Evolutionary conservation across 2,329 filamentous ascomycete species (phyloP), one percentile per base, ranked within the genome.

Genomic region (Paecilomyces formosus): DNA sequence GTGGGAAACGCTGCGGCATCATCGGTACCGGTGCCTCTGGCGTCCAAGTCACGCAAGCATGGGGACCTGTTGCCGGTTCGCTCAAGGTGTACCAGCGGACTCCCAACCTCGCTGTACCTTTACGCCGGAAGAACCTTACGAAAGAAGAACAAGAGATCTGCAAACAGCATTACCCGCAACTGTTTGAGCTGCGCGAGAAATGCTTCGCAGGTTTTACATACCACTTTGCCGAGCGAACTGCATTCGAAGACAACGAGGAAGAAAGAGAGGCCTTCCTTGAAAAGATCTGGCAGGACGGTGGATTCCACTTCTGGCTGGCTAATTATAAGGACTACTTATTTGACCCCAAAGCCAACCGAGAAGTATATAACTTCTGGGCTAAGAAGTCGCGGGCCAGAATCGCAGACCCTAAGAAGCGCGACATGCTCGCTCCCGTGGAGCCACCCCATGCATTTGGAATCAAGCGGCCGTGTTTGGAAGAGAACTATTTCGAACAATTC

Each of bases 11-110:
- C 18, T 80, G 83, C 55, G 85, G 81, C 15, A 79, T 88, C 58
- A 82, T 88, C 33, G 86, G 86, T 12, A 88, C 85, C 0, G 86
- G 86, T 1, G 82, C 85, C 0, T 84, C 84, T 0, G 86, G 85
- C 0, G 81, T 88, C 1, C 86, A 88, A 63, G 81, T 87, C 51
- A 79, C 81, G 1, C 85, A 88, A 63, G 83, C 83, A 56, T 82
- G 81, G 70, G 82, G 79, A 1, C 81, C 81, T 2, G 67, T 77
- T 12, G 83, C 80, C 0, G 78, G 75, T 5, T 71, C 80, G 1
- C 62, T 89, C 24, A 79, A 73, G 2, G 68, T 73, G 0, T 74
- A 88, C 69, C 85, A 88, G 64, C 80, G 87, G 11, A 88, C 85
- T 0, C 86, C 87, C 0, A 89, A 88, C 62, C 71, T 86, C 3